phyloP scores from a whole-genome alignment of 73 alveolate species.

The Paramecium primaurelia region DNA sequence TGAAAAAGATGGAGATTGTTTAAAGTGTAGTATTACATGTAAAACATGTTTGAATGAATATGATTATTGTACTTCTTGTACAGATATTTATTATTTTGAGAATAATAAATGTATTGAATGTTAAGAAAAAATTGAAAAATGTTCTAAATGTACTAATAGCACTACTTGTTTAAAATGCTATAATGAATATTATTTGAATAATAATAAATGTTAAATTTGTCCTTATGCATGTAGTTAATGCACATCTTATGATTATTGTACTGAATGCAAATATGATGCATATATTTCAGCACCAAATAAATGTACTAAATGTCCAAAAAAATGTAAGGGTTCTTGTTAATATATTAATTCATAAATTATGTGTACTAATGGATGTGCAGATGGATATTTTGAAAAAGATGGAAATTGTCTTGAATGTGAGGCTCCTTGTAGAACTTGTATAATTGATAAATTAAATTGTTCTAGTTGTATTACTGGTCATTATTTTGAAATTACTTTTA shows the following conservation, averaged over 20 bases:
- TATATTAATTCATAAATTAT: background rate
- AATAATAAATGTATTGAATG: background rate
- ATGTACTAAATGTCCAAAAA: background rate
- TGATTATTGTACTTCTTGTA: background rate
- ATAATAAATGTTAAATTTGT: background rate
- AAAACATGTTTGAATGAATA: background rate
- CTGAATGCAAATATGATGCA: background rate
- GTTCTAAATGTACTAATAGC: background rate
- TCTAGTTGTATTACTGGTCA: background rate
- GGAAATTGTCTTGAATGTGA: background rate
- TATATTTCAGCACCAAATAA: background rate
- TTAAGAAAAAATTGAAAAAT: background rate
- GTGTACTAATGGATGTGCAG: background rate
- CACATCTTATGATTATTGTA: background rate
- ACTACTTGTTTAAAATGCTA: background rate
- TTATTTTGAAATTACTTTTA: background rate
- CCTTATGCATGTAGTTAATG: background rate
- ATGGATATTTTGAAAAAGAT: background rate
- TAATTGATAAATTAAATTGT: background rate
- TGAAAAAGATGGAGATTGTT: background rate
- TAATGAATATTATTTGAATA: background rate
- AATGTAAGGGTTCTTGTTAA: background rate
- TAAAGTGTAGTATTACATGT: background rate
- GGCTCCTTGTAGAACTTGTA: background rate
- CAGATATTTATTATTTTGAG: background rate